Conservation (phyloP, 192 early-diverging fungal genomes). For the Coemansia sp. region DNA sequence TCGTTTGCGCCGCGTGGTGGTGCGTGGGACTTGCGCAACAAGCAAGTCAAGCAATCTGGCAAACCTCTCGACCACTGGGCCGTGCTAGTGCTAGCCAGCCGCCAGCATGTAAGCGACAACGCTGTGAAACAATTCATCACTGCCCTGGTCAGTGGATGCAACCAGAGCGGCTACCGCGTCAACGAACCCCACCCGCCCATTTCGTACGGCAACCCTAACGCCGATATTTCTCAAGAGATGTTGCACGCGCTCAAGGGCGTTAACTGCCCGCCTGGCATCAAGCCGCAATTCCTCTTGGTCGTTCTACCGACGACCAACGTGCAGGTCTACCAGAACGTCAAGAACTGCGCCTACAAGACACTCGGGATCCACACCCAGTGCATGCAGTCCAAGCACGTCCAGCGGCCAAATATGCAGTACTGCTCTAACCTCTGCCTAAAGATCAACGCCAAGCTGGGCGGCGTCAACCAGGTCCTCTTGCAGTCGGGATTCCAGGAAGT, state of each 20-base stretch:
- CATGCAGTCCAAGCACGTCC: conserved; percentile 81
- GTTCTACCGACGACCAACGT: conserved; percentile 80
- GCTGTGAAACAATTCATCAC: conserved; percentile 74
- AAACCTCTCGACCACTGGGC: conserved; percentile 76
- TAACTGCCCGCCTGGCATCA: conserved; percentile 57
- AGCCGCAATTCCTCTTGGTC: conserved; percentile 83
- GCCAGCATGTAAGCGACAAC: conserved; percentile 56
- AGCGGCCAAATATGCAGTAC: conserved; percentile 82
- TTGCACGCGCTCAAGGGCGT: conserved; percentile 71
- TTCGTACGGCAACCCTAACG: conserved; percentile 58
- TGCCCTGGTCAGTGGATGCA: conserved; percentile 71
- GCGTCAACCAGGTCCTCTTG: conserved; percentile 76
- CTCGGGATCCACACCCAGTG: conserved; percentile 92
- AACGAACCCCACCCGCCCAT: conserved; percentile 52
- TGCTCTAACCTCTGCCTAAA: conserved; percentile 95
- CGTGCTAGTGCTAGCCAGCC: conserved; percentile 75
- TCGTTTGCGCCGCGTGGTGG: conserved; percentile 66
- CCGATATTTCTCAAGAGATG: conserved; percentile 72
- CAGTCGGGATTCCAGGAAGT: conserved; percentile 56
- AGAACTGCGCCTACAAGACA: conserved; percentile 85
- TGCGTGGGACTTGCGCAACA: conserved; percentile 87
- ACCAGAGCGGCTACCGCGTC: conserved; percentile 73
- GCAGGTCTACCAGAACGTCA: conserved; percentile 83
- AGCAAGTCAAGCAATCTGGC: conserved; percentile 71
- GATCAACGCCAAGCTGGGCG: conserved; percentile 93